Evolutionary conservation across 1,284 basidiomycete genomes (phyloP).

Genomic region (Ustilago nuda): DNA sequence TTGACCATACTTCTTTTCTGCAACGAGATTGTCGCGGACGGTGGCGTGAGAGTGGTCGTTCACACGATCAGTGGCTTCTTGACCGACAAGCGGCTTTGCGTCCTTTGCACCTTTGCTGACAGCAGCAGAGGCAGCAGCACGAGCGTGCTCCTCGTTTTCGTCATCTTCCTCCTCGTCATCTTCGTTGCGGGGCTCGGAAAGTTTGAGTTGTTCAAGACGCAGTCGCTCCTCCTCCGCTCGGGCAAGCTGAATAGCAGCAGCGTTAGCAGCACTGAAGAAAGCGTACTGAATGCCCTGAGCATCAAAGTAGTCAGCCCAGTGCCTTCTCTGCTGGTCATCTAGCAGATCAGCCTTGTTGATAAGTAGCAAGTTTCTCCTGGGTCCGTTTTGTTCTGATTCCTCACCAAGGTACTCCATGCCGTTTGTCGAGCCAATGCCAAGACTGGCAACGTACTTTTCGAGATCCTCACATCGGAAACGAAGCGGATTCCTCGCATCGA

Average conservation of each 20-base stretch:
- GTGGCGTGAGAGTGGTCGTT: slow-evolving; percentile 32
- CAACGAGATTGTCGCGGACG: slow-evolving; percentile 32
- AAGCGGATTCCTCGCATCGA: slow-evolving; percentile 68
- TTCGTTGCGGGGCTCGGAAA: slow-evolving; percentile 57
- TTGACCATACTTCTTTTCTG: slow-evolving; percentile 33
- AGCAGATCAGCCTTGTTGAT: slow-evolving; percentile 98
- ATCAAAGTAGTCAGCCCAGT: slow-evolving; percentile 96
- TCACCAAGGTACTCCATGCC: slow-evolving; percentile 86
- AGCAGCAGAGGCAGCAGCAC: slow-evolving; percentile 39
- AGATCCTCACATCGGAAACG: slow-evolving; percentile 68
- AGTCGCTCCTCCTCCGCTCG: slow-evolving; percentile 72
- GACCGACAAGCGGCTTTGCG: slow-evolving; percentile 49
- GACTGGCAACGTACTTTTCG: slow-evolving; percentile 64
- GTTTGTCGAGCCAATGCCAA: slow-evolving; percentile 83
- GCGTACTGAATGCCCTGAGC: slow-evolving; percentile 82
- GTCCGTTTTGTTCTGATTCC: slow-evolving; percentile 76
- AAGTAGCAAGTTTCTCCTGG: slow-evolving; percentile 82
- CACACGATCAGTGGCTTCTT: slow-evolving; percentile 44
- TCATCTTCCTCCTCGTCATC: slow-evolving; percentile 61
- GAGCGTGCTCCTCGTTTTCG: slow-evolving; percentile 67
- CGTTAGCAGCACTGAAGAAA: slow-evolving; percentile 95
- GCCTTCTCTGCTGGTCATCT: slow-evolving; percentile 80
- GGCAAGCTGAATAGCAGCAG: slow-evolving; percentile 78
- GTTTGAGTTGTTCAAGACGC: slow-evolving; percentile 64
- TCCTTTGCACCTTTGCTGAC: slow-evolving; percentile 38